Evolutionary conservation across 1,284 basidiomycete species (phyloP), one percentile per base, ranked within the genome.

Genomic region (Microbotryum violaceum): DNA sequence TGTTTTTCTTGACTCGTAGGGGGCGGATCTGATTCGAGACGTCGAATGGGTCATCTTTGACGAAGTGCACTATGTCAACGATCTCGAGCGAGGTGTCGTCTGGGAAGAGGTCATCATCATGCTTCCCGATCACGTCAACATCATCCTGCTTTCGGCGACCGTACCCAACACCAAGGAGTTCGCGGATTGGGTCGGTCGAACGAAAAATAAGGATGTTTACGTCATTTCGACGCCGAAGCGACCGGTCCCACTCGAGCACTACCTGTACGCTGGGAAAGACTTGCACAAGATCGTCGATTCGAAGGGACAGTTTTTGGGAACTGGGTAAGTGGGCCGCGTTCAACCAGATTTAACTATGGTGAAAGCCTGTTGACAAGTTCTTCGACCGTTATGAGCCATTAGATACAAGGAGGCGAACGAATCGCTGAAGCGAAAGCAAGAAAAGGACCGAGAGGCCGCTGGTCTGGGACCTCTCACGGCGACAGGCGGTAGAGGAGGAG

Each of bases 51-150:
- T 99, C 29, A 96, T 99, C 67, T 99, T 99, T 72, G 96, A 99
- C 75, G 96, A 99, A 75, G 96, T 99, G 16, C 96, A 99, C 77
- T 99, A 99, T 75, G 93, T 99, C 61, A 99, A 98, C 74, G 96
- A 99, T 75, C 89, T 91, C 20, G 96, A 99, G 91, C 83, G 96
- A 73, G 96, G 96, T 56, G 96, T 99, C 12, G 96, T 99, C 18
- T 99, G 96, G 96, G 96, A 99, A 77, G 96, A 99, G 77, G 96
- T 98, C 42, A 99, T 99, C 69, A 99, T 99, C 75, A 94, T 97
- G 91, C 78, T 97, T 14, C 92, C 92, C 1, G 92, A 97, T 68
- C 92, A 97, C 76, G 88, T 97, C 74, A 93, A 87, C 74, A 96
- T 97, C 73, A 96, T 99, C 61, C 80, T 99, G 37, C 80, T 99